Evolutionary conservation across 805 yeast species (phyloP).

Genomic region (Teunomyces tritomae): DNA sequence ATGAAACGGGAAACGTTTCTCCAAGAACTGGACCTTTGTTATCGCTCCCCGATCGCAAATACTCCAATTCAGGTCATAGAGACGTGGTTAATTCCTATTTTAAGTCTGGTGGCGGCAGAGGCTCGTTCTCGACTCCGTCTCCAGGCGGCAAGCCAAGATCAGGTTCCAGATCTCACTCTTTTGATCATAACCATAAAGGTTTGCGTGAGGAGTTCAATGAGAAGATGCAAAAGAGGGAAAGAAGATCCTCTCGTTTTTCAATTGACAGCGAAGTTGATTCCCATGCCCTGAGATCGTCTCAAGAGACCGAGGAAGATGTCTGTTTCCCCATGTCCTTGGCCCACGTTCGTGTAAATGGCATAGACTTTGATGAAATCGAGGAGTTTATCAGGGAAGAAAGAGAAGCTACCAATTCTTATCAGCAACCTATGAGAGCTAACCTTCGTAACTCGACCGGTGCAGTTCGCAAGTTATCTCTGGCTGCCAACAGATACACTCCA

Average conservation of each 20-base stretch:
- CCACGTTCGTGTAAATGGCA: conserved; percentile 60
- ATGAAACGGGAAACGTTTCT: conserved; percentile 7
- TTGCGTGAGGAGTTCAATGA: conserved; percentile 10
- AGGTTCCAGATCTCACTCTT: conserved; percentile 18
- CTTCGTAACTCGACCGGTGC: neutral
- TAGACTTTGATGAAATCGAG: conserved; percentile 88
- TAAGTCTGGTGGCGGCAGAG: neutral
- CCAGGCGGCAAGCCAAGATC: conserved; percentile 13
- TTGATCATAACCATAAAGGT: conserved; percentile 26
- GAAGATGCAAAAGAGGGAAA: conserved; percentile 19
- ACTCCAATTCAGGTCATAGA: neutral
- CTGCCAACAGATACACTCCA: conserved; percentile 67
- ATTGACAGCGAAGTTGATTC: conserved; percentile 67
- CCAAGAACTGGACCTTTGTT: conserved; percentile 12
- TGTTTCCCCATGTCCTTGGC: conserved; percentile 97
- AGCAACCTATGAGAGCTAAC: conserved; percentile 12
- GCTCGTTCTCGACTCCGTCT: neutral
- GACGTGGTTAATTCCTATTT: too few species aligned
- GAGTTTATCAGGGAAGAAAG: conserved; percentile 68
- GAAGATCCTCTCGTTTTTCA: conserved; percentile 36
- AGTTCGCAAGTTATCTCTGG: conserved; percentile 19
- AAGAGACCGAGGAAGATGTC: conserved; percentile 95
- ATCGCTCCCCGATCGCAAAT: neutral
- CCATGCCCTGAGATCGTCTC: conserved; percentile 73
- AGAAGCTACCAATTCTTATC: conserved; percentile 36